Evolutionary conservation across 768 basidiomycete genomes (phyloP), one percentile per base, ranked within the genome.

Genomic region (Calocybe cyanea): DNA sequence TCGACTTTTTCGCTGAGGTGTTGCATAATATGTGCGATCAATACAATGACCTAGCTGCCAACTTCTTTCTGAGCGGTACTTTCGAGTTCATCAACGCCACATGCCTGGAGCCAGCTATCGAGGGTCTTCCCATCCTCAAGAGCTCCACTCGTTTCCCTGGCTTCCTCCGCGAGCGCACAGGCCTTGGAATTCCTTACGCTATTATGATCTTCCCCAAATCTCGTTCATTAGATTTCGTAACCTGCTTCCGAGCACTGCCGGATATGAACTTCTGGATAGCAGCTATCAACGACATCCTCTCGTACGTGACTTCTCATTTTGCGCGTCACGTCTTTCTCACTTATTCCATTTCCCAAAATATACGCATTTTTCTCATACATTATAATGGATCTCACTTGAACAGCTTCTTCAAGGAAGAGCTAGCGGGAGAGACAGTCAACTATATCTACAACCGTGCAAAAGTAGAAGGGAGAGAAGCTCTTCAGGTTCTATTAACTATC

Each of bases 101-200:
- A 18, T 55, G 54, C 32, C 37, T 56, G 11, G 57, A 61, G 32
- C 40, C 46, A 3, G 37, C 35, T 9, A 19, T 57, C 8, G 49
- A 43, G n/a, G 20, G 20, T 1, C 28, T 59, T 19, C 30, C 42
- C 3, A 9, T 57, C 13, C 37, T 34, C 0, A 37, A 31, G 5
- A 35, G 41, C 7, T 51, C 56, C 2, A 10, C 32, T 2, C 46
- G 49, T 7, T 61, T 55, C 36, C 57, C 59, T 2, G 50, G 49
- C 39, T 61, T 53, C 19, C 49, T 61, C 17, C 55, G 57, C 30
- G 47, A 52, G n/a, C 50, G 50, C 34, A 55, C 51, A 5, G 55
- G 55, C 48, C 9, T 51, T 47, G 6, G 55, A n/a, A 14, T 53
- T 46, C 24, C 40, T 2, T 41, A 31, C 14, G 45, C 49, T 8